These are phyloP conservation scores for Chlorencoelia australis DNA, from an alignment of 2,329 filamentous ascomycete species.

Conservation along the genomic window DNA sequence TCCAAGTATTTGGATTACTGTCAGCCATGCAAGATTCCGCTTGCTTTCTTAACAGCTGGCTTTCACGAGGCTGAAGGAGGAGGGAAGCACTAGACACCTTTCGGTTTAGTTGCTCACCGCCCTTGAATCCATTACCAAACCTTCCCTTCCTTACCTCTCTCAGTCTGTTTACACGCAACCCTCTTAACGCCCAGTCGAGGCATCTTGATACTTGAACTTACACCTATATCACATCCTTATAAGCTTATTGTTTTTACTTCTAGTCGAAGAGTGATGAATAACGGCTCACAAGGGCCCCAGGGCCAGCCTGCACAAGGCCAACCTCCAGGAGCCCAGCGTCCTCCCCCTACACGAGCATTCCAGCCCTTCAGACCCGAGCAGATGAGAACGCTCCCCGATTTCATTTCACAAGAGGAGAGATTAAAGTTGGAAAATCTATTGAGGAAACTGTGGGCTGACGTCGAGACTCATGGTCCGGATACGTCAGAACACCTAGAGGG, in stretches of 20 bases:
- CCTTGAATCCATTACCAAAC: neutral
- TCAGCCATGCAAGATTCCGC: no score
- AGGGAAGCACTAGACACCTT: no score
- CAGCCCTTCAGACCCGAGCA: constrained; percentile 24
- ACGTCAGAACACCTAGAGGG: constrained; percentile 41
- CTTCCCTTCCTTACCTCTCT: neutral
- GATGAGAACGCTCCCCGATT: constrained; percentile 22
- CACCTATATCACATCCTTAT: neutral
- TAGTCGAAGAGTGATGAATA: no score
- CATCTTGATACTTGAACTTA: neutral
- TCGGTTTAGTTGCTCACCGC: no score
- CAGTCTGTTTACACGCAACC: neutral
- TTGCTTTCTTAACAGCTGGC: no score
- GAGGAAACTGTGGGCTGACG: constrained; percentile 38
- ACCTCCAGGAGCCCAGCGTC: constrained; percentile 14
- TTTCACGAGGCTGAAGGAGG: no score
- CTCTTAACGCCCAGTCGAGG: neutral
- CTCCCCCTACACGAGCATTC: no score
- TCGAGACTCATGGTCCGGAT: constrained; percentile 39
- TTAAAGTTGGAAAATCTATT: constrained; percentile 49
- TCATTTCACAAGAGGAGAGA: constrained; percentile 40
- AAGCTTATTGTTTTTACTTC: no score
- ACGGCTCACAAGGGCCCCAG: constrained; percentile 14
- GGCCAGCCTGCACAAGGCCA: constrained; percentile 11
- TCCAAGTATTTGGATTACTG: no score